Evolutionary conservation across 1,284 basidiomycete genomes (phyloP), one percentile per base, ranked within the genome.

Genomic region (Cutaneotrichosporon dermatis): DNA sequence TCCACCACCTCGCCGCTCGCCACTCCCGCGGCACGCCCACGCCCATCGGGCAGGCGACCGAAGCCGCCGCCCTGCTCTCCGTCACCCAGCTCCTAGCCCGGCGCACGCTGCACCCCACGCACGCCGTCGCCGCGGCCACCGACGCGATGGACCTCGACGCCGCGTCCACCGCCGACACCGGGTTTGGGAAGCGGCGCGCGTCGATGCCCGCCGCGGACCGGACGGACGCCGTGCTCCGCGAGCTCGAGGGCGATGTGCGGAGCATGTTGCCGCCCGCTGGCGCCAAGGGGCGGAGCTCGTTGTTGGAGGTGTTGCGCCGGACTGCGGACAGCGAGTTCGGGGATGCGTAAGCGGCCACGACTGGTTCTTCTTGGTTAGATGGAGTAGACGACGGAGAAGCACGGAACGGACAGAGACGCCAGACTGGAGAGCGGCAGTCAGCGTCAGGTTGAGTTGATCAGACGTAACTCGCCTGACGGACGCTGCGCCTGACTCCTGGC

Each of bases 201-300:
- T 41, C 40, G 13, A 25, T 25, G 39, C 8, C 36, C 33, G 33
- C 41, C 6, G 41, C 41, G 8, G 49, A 51, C 42, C 57, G 61
- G 11, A 43, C 59, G 2, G 51, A 33, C 8, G n/a, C 43, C 15
- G 58, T 61, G 11, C 54, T 60, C 37, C 85, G 86, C 2, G 88
- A 91, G 78, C 85, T 92, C 81, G 85, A 84, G 46, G 81, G 81
- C 3, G 90, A 92, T 73, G 67, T 91, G 57, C 84, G 85, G 66
- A 80, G 82, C 8, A 76, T 90, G 69, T 63, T 91, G 66, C 81
- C 85, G n/a, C 84, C 83, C 7, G 25, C 15, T 4, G 67, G 82
- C 2, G 73, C 25, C 80, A 76, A 34, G 25, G 25, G 25, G 25
- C 25, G 25, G 25, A 25, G 25, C 25, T 25, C 25, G 25, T 25